Evolutionary conservation across 495 filamentous ascomycete species (phyloP), one percentile per base, ranked within the genome.

Genomic region (Thermochaetoides thermophila): DNA sequence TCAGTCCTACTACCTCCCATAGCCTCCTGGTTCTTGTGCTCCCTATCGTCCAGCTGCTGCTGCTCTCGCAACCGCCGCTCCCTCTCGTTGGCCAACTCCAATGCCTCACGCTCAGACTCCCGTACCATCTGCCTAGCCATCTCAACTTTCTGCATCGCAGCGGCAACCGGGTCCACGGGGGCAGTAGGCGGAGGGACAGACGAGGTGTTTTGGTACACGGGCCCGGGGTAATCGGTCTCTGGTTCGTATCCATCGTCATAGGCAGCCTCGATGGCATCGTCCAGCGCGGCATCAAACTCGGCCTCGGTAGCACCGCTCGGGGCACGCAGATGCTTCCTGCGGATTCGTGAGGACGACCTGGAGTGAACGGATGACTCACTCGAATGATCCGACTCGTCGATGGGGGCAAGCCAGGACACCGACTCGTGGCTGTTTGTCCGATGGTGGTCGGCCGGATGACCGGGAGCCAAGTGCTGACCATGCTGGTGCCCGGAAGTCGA

Each of bases 201-300:
- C 21, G 6, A 11, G 6, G 21, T 11, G 6, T 59, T 57, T n/a
- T 55, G 57, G 34, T 31, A 35, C n/a, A 35, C 42, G 7, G 49
- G 21, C 53, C 51, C 19, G 57, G 53, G 10, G 60, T 61, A 32
- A 71, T 68, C 46, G 70, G 14, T 7, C 8, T 55, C 78, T 5
- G 81, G 79, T 45, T 93, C 86, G 45, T 81, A 79, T 5, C 82
- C 84, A 43, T 96, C 84, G 52, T 93, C 81, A 51, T 95, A 96
- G 14, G 89, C 89, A 24, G 87, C 86, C 52, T 96, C 89, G 7
- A 96, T 82, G 9, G 91, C 91, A 3, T 84, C 89, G 61, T 97
- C 89, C 20, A 96, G 61, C 18, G 91, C 91, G 20, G 86, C 84
- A 57, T 93, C 84, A 49, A 95, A 95, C 46, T 92, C 87, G 13